Percentiles rank a stretch among this genome's conserved stretches.
Evolutionary conservation across 441 rosid genomes (phyloP).

Genomic region (Croton setiger): DNA sequence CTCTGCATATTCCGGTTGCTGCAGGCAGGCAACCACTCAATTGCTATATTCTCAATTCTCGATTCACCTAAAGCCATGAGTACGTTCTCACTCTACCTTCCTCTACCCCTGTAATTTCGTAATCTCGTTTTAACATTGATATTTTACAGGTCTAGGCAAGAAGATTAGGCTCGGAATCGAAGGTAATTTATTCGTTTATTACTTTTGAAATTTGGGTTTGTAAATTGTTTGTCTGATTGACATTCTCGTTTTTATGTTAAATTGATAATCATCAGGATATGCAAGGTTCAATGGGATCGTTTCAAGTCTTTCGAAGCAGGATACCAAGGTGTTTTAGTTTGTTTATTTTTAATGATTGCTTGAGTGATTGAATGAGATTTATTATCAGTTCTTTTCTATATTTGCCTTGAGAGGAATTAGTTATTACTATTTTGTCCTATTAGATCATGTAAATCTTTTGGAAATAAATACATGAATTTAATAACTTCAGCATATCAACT

Average conservation of each 20-base stretch:
- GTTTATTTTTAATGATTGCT: background rate
- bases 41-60: background rate
- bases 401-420: too few species aligned
- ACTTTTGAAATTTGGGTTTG: background rate
- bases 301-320: background rate
- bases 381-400: background rate
- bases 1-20: background rate
- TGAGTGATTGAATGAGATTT: background rate
- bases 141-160: conserved; percentile 15
- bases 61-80: background rate
- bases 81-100: background rate
- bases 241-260: background rate
- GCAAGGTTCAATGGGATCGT: conserved; percentile 6
- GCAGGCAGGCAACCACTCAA: too few species aligned
- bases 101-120: background rate
- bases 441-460: background rate
- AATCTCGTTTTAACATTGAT: background rate
- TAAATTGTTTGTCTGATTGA: background rate
- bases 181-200: background rate
- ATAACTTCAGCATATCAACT: background rate
- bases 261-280: conserved; percentile 7
- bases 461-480: background rate
- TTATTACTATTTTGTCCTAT: background rate
- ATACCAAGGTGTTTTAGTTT: background rate
- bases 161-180: conserved; percentile 8